Conservation (phyloP, 495 filamentous ascomycete genomes). For the Penicillium antarcticum region DNA sequence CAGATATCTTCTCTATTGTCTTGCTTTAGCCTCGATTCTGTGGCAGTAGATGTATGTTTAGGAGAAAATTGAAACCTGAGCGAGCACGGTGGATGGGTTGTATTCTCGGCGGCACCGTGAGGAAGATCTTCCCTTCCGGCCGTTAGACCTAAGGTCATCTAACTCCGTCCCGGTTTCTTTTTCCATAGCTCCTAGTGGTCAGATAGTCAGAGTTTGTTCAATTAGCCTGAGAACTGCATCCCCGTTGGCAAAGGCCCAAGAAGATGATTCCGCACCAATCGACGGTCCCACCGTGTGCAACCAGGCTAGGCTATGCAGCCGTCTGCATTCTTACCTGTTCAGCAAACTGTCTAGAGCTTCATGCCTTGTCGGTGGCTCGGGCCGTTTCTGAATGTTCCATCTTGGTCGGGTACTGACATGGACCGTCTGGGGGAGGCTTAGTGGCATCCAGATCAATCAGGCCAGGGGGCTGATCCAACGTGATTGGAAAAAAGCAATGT, state of each 20-base stretch:
- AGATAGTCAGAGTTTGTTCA: background rate
- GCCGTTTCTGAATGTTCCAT: constrained; percentile 23
- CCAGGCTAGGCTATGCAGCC: constrained; percentile 3
- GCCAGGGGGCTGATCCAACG: constrained; percentile 3
- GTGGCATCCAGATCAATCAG: constrained; percentile 18
- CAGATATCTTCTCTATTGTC: constrained; percentile 20
- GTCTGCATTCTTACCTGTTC: constrained; percentile 2
- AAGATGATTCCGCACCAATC: background rate
- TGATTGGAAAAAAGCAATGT: constrained; percentile 9
- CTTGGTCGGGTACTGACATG: constrained; percentile 22
- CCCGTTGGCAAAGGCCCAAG: constrained; percentile 3
- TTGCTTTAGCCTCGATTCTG: constrained; percentile 13
- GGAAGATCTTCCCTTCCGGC: constrained; percentile 3
- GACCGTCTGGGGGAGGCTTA: constrained; percentile 15
- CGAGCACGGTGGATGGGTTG: background rate
- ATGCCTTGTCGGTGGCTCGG: constrained; percentile 10
- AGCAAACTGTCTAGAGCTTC: background rate
- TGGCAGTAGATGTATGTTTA: constrained; percentile 1
- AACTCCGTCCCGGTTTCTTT: background rate
- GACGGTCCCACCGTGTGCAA: constrained; percentile 7
- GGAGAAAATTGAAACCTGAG: constrained; percentile 6
- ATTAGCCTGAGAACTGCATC: background rate
- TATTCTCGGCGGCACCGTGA: background rate
- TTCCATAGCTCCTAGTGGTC: background rate
- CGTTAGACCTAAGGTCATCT: background rate